Evolutionary conservation across 345 rosid genomes (phyloP).

Genomic region (Camelina laxa): DNA sequence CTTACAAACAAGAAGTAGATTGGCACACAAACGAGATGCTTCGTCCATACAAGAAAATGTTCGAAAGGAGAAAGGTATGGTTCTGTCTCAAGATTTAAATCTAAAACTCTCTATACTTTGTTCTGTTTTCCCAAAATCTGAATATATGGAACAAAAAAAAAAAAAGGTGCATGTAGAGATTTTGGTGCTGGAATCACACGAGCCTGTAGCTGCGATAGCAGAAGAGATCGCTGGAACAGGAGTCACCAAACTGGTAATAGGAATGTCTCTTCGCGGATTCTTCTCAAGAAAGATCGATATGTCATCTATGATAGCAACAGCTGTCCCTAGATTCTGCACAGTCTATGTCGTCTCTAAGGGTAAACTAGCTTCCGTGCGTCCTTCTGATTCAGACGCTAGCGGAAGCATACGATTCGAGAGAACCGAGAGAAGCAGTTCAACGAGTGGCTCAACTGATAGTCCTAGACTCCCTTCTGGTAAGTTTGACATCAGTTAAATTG

Average conservation of each 20-base stretch:
- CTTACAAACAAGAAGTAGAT: conserved; percentile 74
- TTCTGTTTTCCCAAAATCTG: conserved; percentile 22
- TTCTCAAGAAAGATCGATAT: conserved; percentile 57
- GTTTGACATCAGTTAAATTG: not conserved
- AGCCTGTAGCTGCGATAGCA: conserved; percentile 69
- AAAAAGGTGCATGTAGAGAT: conserved; percentile 62
- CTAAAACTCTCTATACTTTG: not conserved
- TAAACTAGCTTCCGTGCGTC: conserved; percentile 75
- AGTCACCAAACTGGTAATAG: conserved; percentile 75
- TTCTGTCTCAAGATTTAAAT: conserved; percentile 35
- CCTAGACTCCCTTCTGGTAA: conserved; percentile 38
- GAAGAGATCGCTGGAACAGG: conserved; percentile 59
- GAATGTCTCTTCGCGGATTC: conserved; percentile 66
- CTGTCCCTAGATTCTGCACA: conserved; percentile 72
- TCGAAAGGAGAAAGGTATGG: conserved; percentile 61
- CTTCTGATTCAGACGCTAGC: conserved; percentile 63
- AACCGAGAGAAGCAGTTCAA: conserved; percentile 52
- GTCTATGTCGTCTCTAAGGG: conserved; percentile 80
- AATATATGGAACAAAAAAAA: conserved; percentile 5
- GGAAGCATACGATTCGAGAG: conserved; percentile 53
- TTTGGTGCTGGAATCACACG: conserved; percentile 62
- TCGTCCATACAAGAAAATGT: conserved; percentile 70
- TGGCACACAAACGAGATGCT: conserved; percentile 63
- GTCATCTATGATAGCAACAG: conserved; percentile 65
- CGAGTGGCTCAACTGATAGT: conserved; percentile 49